These are phyloP conservation scores for Hericium erinaceus DNA, from an alignment of 768 basidiomycete species.

Conservation along the genomic window DNA sequence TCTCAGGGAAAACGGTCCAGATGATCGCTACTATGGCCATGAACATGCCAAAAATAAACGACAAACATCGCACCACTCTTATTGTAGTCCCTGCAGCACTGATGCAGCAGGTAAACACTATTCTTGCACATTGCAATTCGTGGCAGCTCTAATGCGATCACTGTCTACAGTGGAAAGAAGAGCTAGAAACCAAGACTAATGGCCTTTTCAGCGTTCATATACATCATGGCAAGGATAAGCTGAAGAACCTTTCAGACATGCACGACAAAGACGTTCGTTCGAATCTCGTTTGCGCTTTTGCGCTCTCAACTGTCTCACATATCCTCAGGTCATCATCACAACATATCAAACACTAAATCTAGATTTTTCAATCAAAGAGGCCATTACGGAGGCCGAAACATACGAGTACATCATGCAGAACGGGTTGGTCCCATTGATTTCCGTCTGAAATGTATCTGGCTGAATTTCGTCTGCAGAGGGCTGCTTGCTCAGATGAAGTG, in stretches of 20 bases:
- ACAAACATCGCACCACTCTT: conserved; percentile 47
- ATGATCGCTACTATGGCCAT: conserved; percentile 73
- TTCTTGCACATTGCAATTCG: not conserved
- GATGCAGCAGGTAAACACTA: conserved; percentile 45
- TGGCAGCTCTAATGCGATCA: not conserved
- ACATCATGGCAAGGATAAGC: conserved; percentile 65
- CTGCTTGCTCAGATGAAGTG: conserved; percentile 52
- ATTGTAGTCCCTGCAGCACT: conserved; percentile 73
- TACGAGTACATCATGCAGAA: conserved; percentile 36
- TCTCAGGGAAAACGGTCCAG: conserved; percentile 56
- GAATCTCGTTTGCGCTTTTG: not conserved
- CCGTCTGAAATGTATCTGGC: not conserved
- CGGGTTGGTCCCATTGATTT: conserved; percentile 29
- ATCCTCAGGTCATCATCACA: conserved; percentile 55
- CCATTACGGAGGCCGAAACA: conserved; percentile 38
- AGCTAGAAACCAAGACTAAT: conserved; percentile 60
- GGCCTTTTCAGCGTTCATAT: conserved; percentile 53
- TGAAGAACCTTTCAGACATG: conserved; percentile 43
- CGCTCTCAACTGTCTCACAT: not conserved
- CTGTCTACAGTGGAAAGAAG: conserved; percentile 53
- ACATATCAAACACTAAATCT: conserved; percentile 64
- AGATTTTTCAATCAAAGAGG: conserved; percentile 46
- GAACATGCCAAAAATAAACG: conserved; percentile 44
- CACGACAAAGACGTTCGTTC: conserved; percentile 41
- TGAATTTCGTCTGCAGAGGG: conserved; percentile 28